These are phyloP conservation scores for Halteria grandinella DNA, from an alignment of 73 alveolate species.

Conservation along the genomic window DNA sequence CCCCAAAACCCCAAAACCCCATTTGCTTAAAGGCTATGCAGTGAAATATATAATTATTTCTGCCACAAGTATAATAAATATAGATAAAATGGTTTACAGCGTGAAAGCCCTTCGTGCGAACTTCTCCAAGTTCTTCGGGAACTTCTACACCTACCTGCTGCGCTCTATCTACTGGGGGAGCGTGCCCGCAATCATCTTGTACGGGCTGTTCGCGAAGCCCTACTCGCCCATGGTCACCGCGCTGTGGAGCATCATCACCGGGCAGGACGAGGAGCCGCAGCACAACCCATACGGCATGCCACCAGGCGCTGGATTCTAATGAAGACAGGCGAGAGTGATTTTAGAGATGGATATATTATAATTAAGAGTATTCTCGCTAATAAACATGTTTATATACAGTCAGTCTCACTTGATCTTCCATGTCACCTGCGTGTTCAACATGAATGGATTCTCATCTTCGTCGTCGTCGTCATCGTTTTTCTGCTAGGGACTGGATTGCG, in stretches of 20 bases:
- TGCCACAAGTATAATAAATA: too few species aligned
- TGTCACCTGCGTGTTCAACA: conserved; percentile 21
- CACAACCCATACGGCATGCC: conserved; percentile 12
- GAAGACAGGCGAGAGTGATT: conserved; percentile 2
- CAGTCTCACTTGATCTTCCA: conserved; percentile 39
- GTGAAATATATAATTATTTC: too few species aligned
- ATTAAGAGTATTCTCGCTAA: too few species aligned
- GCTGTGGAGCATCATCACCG: conserved; percentile 10
- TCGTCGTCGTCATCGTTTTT: conserved; percentile 24
- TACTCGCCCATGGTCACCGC: conserved; percentile 20
- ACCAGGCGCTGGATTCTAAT: too few species aligned
- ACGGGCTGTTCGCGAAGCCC: conserved; percentile 42
- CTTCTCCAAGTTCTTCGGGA: conserved; percentile 3
- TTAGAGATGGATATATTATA: conserved; percentile 1
- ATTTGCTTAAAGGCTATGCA: too few species aligned
- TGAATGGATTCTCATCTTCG: conserved; percentile 10
- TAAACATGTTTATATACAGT: background rate
- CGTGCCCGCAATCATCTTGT: conserved; percentile 32
- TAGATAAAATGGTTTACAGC: conserved; percentile 42
- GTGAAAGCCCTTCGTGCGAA: background rate
- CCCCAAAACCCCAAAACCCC: too few species aligned
- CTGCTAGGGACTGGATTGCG: too few species aligned
- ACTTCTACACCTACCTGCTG: conserved; percentile 12
- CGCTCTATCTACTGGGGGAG: conserved; percentile 17
- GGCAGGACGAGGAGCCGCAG: conserved; percentile 9